Percentiles rank a stretch among this genome's conserved stretches.
These are phyloP conservation scores for Suzukiozyma palmioleophila DNA, from an alignment of 1,139 yeast species.

Conservation along the genomic window DNA sequence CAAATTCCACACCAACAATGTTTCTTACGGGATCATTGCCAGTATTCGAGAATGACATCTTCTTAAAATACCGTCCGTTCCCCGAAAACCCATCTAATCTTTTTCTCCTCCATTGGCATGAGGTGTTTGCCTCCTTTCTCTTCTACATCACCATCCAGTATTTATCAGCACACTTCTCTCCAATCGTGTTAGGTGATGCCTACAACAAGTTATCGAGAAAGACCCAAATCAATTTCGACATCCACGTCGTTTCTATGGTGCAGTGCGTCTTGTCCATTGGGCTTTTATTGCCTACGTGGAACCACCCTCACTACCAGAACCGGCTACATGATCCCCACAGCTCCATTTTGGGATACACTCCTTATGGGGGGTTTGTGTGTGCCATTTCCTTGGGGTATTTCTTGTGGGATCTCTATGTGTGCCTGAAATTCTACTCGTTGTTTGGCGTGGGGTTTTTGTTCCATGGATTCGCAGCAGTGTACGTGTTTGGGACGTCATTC, in stretches of 20 bases:
- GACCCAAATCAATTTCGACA: conserved; percentile 68
- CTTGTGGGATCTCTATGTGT: conserved; percentile 81
- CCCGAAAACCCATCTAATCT: conserved; percentile 30
- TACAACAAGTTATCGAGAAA: conserved; percentile 47
- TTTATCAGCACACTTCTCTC: conserved; percentile 35
- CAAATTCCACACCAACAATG: background rate
- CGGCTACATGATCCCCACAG: conserved; percentile 37
- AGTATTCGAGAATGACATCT: conserved; percentile 36
- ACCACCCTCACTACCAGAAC: conserved; percentile 42
- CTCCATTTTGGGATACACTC: conserved; percentile 61
- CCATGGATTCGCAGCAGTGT: conserved; percentile 81
- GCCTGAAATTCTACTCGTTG: conserved; percentile 51
- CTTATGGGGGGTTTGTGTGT: conserved; percentile 68
- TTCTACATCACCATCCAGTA: conserved; percentile 37
- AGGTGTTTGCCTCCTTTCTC: conserved; percentile 34
- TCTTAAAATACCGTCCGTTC: conserved; percentile 44
- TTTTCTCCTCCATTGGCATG: conserved; percentile 52
- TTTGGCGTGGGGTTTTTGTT: conserved; percentile 82
- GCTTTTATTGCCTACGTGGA: conserved; percentile 56
- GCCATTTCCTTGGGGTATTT: conserved; percentile 82
- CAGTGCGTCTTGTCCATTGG: conserved; percentile 63
- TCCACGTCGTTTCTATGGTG: conserved; percentile 84
- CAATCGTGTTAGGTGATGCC: conserved; percentile 34
- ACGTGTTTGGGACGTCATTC: conserved; percentile 59
- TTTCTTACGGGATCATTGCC: conserved; percentile 14